phyloP scores from a whole-genome alignment of 208 protist genomes.

The Tritrichomonas musculus region DNA sequence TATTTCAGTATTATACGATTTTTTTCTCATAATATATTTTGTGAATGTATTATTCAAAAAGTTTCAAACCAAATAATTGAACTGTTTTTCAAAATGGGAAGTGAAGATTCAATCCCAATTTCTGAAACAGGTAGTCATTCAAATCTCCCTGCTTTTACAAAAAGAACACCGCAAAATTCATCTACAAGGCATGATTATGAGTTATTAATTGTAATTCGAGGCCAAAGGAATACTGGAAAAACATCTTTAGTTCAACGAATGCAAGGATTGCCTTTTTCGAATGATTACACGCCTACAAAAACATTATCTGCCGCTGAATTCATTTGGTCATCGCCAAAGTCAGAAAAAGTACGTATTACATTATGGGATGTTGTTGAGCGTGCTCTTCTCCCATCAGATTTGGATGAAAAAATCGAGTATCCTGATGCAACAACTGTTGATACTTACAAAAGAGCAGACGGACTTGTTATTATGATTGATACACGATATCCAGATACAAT shows the following conservation, averaged over 20 bases:
- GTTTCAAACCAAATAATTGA: too few species aligned
- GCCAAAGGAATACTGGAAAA: neutral
- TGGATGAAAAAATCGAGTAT: neutral
- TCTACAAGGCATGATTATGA: neutral
- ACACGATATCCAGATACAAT: neutral
- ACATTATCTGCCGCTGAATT: neutral
- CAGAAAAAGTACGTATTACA: neutral
- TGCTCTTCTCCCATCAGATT: neutral
- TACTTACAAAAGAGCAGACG: slow-evolving; percentile 10
- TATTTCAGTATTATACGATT: too few species aligned
- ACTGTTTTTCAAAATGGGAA: too few species aligned
- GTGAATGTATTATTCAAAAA: too few species aligned
- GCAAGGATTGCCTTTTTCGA: neutral
- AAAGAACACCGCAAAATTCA: neutral
- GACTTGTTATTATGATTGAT: slow-evolving; percentile 11
- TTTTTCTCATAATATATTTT: too few species aligned
- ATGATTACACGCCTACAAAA: neutral
- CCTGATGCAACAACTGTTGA: neutral
- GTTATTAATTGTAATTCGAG: slow-evolving; percentile 12
- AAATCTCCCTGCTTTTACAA: neutral
- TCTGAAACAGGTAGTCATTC: too few species aligned
- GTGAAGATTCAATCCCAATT: neutral
- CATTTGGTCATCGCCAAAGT: neutral
- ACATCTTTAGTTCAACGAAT: neutral
- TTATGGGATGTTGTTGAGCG: slow-evolving; percentile 17